Conservation (phyloP, 1,284 basidiomycete genomes). For the Xerocomus subilludens region DNA sequence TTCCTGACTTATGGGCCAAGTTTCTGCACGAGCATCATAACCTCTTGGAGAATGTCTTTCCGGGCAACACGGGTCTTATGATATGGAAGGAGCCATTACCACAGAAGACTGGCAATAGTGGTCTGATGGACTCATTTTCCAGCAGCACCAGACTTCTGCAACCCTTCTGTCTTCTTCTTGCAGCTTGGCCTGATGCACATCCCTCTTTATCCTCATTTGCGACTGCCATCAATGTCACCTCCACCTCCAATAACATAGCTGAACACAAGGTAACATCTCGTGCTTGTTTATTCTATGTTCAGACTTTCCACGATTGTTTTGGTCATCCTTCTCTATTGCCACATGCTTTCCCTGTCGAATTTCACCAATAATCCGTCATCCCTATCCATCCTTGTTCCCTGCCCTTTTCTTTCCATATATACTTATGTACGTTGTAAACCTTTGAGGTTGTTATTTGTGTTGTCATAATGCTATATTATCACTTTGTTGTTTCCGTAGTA, state of each 20-base stretch:
- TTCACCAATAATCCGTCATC: no score
- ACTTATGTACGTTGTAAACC: no score
- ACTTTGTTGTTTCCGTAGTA: no score
- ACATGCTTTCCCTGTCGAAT: not conserved
- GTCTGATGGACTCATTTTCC: not conserved
- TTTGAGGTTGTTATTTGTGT: no score
- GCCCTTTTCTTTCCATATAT: no score
- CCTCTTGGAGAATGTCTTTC: not conserved
- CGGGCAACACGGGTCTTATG: not conserved
- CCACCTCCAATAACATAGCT: not conserved
- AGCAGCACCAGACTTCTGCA: not conserved
- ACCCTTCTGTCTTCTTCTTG: not conserved
- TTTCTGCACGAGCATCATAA: not conserved
- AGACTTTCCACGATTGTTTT: not conserved
- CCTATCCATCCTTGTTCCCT: no score
- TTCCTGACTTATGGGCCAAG: not conserved
- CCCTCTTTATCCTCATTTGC: not conserved
- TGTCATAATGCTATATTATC: no score
- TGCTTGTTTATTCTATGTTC: not conserved
- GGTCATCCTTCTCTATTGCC: not conserved
- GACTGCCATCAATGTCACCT: no score
- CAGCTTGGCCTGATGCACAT: not conserved
- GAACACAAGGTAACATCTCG: not conserved
- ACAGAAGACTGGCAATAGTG: not conserved
- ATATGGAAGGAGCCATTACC: not conserved